Evolutionary conservation across 352 stramenopile species (phyloP).

Genomic region (Globisporangium cederbergense): DNA sequence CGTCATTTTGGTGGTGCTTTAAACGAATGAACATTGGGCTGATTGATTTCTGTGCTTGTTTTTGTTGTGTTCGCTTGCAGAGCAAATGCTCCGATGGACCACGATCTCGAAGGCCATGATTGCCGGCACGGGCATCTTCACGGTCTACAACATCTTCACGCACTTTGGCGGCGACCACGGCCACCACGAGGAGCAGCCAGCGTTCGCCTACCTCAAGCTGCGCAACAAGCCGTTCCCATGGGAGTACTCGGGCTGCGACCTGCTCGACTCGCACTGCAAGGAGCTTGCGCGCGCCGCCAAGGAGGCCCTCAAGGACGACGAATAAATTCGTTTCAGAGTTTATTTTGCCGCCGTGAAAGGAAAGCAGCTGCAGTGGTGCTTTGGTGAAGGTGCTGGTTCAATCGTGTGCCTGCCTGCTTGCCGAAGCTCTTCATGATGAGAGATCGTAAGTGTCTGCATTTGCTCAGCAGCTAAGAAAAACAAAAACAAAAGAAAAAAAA

Average conservation of each 20-base stretch:
- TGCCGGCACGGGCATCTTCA: constrained; percentile 48
- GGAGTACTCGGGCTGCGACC: constrained; percentile 76
- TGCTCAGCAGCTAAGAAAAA: constrained; percentile 9
- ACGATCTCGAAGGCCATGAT: constrained; percentile 87
- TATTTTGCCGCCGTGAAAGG: not conserved
- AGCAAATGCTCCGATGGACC: constrained; percentile 84
- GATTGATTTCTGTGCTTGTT: constrained; percentile 3
- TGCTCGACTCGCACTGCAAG: constrained; percentile 75
- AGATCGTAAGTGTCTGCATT: constrained; percentile 12
- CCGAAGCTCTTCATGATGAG: not conserved
- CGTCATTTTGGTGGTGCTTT: constrained; percentile 15
- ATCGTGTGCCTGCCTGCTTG: no score
- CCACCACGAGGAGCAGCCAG: constrained; percentile 59
- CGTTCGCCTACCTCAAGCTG: constrained; percentile 84
- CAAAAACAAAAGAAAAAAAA: constrained; percentile 9
- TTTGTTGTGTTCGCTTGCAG: constrained; percentile 20
- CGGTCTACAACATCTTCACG: constrained; percentile 51
- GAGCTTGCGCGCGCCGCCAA: constrained; percentile 56
- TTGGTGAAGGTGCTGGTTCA: no score
- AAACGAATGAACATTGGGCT: not conserved
- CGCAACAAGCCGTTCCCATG: constrained; percentile 87
- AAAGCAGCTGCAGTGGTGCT: not conserved
- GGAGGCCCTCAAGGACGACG: constrained; percentile 50
- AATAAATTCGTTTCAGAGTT: constrained; percentile 6
- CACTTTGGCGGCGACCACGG: constrained; percentile 41